Evolutionary conservation across 2,329 filamentous ascomycete genomes (phyloP), one percentile per base, ranked within the genome.

Genomic region (Hypoxylon sp.): DNA sequence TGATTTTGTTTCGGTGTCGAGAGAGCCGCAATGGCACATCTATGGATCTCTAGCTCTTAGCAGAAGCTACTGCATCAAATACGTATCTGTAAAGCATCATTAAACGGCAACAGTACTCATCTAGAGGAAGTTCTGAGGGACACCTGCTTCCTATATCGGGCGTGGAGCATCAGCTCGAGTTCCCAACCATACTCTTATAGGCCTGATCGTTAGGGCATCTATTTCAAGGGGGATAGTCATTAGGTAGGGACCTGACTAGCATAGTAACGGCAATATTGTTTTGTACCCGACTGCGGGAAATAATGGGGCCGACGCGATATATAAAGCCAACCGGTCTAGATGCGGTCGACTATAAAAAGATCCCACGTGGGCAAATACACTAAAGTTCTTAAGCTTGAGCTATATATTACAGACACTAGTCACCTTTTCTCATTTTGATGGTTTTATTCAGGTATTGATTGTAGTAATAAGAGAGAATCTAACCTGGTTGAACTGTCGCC

Each of bases 141-240:
- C 13, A 26, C 1, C 10, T 22, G 29, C 2, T 33, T 63, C 53
- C 60, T 57, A 63, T 46, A 46, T 57, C 60, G 46, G 61, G 39
- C 48, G 24, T 42, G 22, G 44, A 37, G 26, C 11, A 4, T 22
- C 29, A 17, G 24, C 33, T 13, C 22, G 6, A 48, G n/a, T 44
- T 26, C 19, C 29, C 39, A 11, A 29, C 29, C 42, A 5, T 26
- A 26, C 26, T 26, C 26, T 26, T 26, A 26, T 29, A 57, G 19
- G 17, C n/a, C n/a, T 39, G 14, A 13, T 19, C 19, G 31, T 26
- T 57, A 48, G 35, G 5, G 19, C 13, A 26, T 22, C 5, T 1
- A 5, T 39, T 19, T 5, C n/a, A 44, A n/a, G 14, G 39, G n/a
- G n/a, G 17, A 31, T 19, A n/a, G 31, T 55, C 52, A 22, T 17